phyloP scores from a whole-genome alignment of 305 asterid species.

The Petunia hybrid region DNA sequence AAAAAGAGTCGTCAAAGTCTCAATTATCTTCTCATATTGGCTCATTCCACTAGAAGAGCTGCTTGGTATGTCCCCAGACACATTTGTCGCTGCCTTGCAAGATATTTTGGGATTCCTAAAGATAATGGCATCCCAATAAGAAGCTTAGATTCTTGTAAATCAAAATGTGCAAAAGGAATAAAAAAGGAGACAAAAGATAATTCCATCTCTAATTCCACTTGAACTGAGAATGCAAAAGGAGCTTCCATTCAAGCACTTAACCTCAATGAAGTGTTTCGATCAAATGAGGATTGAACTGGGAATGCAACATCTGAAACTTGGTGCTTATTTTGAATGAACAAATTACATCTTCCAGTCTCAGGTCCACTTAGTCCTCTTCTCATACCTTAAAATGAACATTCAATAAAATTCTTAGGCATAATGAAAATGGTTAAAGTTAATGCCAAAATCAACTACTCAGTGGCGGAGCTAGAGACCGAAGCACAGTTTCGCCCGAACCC shows the following conservation, averaged over 20 bases:
- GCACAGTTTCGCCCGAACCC: too few relatives aligned
- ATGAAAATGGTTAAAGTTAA: background rate
- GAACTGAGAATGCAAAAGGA: too few relatives aligned
- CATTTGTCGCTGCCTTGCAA: constrained; percentile 74
- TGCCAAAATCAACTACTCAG: background rate
- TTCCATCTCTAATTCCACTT: constrained; percentile 13
- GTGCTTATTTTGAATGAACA: constrained; percentile 37
- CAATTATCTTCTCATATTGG: constrained; percentile 85
- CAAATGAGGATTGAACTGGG: constrained; percentile 26
- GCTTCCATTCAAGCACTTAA: constrained; percentile 31
- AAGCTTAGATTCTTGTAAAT: background rate
- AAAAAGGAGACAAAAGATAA: background rate
- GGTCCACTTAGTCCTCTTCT: constrained; percentile 35
- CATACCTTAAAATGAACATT: constrained; percentile 36
- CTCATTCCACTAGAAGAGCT: constrained; percentile 62
- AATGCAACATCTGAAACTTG: constrained; percentile 32
- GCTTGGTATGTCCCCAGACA: constrained; percentile 73
- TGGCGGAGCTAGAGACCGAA: too few relatives aligned
- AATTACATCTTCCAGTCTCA: constrained; percentile 34
- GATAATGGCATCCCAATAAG: background rate
- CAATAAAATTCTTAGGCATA: background rate
- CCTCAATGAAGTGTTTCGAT: constrained; percentile 37
- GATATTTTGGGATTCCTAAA: constrained; percentile 53
- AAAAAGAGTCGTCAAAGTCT: constrained; percentile 89
- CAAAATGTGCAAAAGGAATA: background rate